Evolutionary conservation across 2,329 filamentous ascomycete genomes (phyloP), one percentile per base, ranked within the genome.

Genomic region (Coniella vitis): DNA sequence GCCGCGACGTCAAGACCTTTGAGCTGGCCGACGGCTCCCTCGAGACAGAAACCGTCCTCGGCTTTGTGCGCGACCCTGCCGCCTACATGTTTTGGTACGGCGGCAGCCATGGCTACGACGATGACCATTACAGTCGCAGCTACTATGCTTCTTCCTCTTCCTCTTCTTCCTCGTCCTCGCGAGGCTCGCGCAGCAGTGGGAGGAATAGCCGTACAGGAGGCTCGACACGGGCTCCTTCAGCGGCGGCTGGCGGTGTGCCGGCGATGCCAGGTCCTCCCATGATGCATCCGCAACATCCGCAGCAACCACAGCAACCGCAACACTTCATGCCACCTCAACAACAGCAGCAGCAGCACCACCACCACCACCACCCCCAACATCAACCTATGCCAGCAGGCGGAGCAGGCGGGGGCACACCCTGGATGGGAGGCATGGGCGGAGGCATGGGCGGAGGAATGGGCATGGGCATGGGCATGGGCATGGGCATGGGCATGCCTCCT

Each of bases 11-110:
- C 25, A 51, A 19, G 16, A 53, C 49, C 5, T 51, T 45, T 3
- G 54, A 56, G 48, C 41, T 31, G 9, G 42, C 51, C 12, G 43
- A 55, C 14, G 53, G 51, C 34, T 43, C 48, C 29, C 45, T 42
- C 46, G 48, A 46, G 16, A 47, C 32, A 4, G 42, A 47, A n/a
- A 37, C 38, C 25, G 35, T 42, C 22, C 44, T 42, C 29, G 48
- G 47, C 38, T 47, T 51, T 39, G 53, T 56, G 29, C 39, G 53
- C 19, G 48, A 55, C 16, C 48, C 50, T 22, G 53, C 53, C 36
- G 52, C 20, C 8, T 43, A 49, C 41, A 47, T 43, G 2, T 29
- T 41, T n/a, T 41, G 38, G 38, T 50, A 50, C 25, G 25, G 25
- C 10, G 25, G 25, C 25, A 29, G 25, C 25, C 5, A 10, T 10